Conservation (phyloP, 805 yeast species). For the Ascoidea rubescens region DNA sequence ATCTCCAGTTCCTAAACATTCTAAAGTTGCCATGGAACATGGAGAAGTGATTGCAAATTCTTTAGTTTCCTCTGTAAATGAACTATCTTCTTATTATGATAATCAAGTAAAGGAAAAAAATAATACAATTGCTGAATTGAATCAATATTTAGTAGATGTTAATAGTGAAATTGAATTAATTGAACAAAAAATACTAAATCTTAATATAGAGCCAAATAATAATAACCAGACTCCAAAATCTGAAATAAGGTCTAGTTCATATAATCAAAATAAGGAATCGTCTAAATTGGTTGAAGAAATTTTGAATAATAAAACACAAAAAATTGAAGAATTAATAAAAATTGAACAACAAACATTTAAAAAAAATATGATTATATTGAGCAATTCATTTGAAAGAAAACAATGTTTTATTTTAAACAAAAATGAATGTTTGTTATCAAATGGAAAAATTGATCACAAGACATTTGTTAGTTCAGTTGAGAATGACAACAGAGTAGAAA, state of each 20-base stretch:
- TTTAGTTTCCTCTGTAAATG: slow-evolving; percentile 33
- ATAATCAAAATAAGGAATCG: no score
- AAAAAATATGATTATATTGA: no score
- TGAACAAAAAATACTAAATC: slow-evolving; percentile 3
- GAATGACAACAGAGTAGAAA: no score
- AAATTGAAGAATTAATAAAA: slow-evolving; percentile 9
- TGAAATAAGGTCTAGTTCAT: no score
- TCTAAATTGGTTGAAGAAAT: no score
- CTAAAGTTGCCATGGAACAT: slow-evolving; percentile 41
- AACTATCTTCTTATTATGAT: slow-evolving; percentile 38
- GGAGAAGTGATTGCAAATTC: slow-evolving; percentile 36
- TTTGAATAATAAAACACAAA: slow-evolving; percentile 11
- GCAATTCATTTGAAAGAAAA: slow-evolving; percentile 1
- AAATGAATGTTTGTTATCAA: slow-evolving; percentile 8
- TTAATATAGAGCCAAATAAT: no score
- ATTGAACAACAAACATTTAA: slow-evolving; percentile 5
- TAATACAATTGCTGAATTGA: slow-evolving; percentile 14
- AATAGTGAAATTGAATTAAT: slow-evolving; percentile 2
- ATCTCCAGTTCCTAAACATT: slow-evolving; percentile 19
- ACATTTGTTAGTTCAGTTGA: neutral
- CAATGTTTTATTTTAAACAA: slow-evolving; percentile 4
- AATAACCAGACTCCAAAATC: no score
- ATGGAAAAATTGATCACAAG: neutral
- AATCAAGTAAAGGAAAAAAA: slow-evolving; percentile 39
- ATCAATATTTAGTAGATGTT: slow-evolving; percentile 7